Base-by-base conservation (phyloP, 164 flowering plant genomes). In the Magnolia sinica region DNA sequence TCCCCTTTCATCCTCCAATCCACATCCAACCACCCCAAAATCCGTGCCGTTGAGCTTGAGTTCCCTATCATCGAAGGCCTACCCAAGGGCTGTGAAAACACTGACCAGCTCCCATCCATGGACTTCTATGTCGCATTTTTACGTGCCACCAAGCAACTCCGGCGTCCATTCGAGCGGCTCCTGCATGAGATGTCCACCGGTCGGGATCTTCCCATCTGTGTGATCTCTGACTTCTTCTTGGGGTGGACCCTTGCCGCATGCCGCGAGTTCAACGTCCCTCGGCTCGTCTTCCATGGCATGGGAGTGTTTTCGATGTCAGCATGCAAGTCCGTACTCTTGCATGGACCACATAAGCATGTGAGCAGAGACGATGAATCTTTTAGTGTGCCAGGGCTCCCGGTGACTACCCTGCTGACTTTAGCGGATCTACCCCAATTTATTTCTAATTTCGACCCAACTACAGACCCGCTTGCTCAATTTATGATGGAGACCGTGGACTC, bases 231-330 rank as follows among this genome's bases (percentile, higher is more conserved):
- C 31, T 79, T 82, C 76, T 83, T 85, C 74, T 61, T 82, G 0
- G 80, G 85, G 0, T 87, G 84, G 82, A 83, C 89, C 1, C 74
- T 80, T 0, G 64, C 29, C 1, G 10, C 73, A 0, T 85, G 85
- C 51, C 68, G 64, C 1, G 20, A 50, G 1, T 79, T 83, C 11
- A 73, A 70, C 0, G 61, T 87, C 22, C 87, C 87, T 1, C 16
- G 86, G 45, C 59, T 87, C 0, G 81, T 81, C 2, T 87, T 79
- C 37, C 86, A 85, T 45, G 86, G 85, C 4, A 83, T 85, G 86
- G 80, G 87, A 2, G 84, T 76, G 3, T 24, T 81, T 10, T 18
- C 89, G 0, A 77, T 77, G 78, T 83, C 81, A 2, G 72, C 80
- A 0, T 0, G 18, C 31, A 82, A 78, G 23, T 3, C 81, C 31